Percentiles rank a stretch among this genome's conserved stretches.
Conservation (phyloP, 1,284 basidiomycete species). For the Sporisorium iseilematis-ciliati region DNA sequence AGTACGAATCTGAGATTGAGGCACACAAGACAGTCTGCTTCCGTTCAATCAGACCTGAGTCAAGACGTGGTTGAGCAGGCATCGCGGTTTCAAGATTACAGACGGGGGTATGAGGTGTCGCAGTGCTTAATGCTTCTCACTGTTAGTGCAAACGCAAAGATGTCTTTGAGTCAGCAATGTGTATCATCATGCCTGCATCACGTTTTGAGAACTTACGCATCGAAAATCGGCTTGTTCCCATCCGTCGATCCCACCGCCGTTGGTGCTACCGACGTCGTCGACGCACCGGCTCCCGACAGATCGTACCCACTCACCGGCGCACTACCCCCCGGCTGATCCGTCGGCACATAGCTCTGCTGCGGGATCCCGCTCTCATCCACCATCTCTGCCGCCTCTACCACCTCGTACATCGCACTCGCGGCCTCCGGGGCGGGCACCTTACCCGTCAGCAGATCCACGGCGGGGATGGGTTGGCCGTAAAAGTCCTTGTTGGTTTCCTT, state of each 20-base stretch:
- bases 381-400: conserved; percentile 81
- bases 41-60: no score
- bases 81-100: neutral
- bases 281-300: conserved; percentile 13
- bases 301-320: conserved; percentile 30
- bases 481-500: conserved; percentile 84
- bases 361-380: conserved; percentile 78
- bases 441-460: conserved; percentile 88
- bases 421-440: conserved; percentile 96
- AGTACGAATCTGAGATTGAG: no score
- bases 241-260: neutral
- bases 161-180: no score
- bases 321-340: conserved; percentile 6
- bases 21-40: no score
- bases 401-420: conserved; percentile 90
- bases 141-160: neutral
- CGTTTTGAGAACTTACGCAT: conserved; percentile 48
- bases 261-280: conserved; percentile 5
- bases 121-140: conserved; percentile 7
- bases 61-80: no score
- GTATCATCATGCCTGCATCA: no score
- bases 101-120: neutral
- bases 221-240: conserved; percentile 42
- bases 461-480: conserved; percentile 91
- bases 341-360: conserved; percentile 82